Evolutionary conservation across 495 filamentous ascomycete species (phyloP).

Genomic region (Aspergillus saccharolyticus): DNA sequence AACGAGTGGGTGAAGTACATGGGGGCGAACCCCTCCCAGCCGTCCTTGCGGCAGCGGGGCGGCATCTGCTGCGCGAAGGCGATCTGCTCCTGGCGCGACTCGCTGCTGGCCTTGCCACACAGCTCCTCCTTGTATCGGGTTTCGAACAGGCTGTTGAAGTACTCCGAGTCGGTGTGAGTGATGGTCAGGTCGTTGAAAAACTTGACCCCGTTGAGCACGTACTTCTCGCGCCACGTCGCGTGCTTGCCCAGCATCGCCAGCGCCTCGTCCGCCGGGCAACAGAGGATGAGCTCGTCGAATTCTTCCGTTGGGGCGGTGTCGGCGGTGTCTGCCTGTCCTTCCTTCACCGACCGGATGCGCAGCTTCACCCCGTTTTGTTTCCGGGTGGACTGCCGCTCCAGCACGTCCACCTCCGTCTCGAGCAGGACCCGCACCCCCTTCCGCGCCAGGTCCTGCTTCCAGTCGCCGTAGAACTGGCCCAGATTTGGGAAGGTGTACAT

Average conservation of each 20-base stretch:
- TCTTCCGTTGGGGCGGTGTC: slow-evolving; percentile 19
- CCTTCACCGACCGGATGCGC: neutral
- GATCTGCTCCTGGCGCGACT: slow-evolving; percentile 45
- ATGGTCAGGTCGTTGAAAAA: slow-evolving; percentile 83
- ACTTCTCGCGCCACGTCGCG: slow-evolving; percentile 58
- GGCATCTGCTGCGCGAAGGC: slow-evolving; percentile 45
- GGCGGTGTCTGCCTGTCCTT: no score
- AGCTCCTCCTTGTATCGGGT: slow-evolving; percentile 54
- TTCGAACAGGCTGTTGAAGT: slow-evolving; percentile 75
- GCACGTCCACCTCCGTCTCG: slow-evolving; percentile 55
- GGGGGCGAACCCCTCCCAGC: slow-evolving; percentile 55
- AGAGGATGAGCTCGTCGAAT: slow-evolving; percentile 72
- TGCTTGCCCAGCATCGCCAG: slow-evolving; percentile 58
- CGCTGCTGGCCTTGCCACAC: slow-evolving; percentile 43
- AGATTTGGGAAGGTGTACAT: slow-evolving; percentile 83
- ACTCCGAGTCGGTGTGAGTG: slow-evolving; percentile 70
- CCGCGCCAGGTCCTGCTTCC: slow-evolving; percentile 53
- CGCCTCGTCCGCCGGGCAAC: slow-evolving; percentile 64
- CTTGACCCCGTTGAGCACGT: slow-evolving; percentile 66
- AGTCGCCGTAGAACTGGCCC: slow-evolving; percentile 64
- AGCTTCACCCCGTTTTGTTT: slow-evolving; percentile 46
- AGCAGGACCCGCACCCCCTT: slow-evolving; percentile 64
- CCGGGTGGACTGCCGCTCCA: slow-evolving; percentile 52
- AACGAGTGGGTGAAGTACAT: slow-evolving; percentile 83
- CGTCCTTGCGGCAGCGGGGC: slow-evolving; percentile 27